These are phyloP conservation scores for Trametes cinnabarina DNA, from an alignment of 768 basidiomycete species.

Conservation along the genomic window DNA sequence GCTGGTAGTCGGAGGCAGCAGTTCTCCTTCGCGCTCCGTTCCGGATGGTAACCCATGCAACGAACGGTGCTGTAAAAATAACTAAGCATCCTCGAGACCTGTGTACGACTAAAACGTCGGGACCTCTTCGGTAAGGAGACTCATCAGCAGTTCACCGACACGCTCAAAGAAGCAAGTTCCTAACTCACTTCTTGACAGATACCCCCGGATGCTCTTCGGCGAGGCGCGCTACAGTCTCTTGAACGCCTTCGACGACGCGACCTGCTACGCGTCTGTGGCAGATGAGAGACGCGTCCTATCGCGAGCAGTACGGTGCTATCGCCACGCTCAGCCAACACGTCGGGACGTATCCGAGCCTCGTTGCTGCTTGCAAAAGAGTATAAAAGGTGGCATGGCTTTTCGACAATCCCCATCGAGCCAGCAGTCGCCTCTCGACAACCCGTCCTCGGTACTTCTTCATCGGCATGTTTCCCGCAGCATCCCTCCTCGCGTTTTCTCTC, in stretches of 20 bases:
- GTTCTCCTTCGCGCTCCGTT: not conserved
- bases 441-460: slow-evolving; percentile 4
- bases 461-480: slow-evolving; percentile 29
- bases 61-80: not conserved
- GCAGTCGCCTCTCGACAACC: slow-evolving; percentile 15
- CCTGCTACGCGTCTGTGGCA: not conserved
- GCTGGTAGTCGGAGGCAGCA: slow-evolving; percentile 7
- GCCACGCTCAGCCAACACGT: not conserved
- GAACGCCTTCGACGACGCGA: slow-evolving; percentile 10
- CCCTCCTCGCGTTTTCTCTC: slow-evolving; percentile 30
- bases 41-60: not conserved
- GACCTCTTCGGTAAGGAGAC: slow-evolving; percentile 1
- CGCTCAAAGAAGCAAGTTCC: not conserved
- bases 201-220: slow-evolving; percentile 10
- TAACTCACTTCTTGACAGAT: not conserved
- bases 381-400: not conserved
- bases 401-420: slow-evolving; percentile 15
- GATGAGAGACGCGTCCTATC: not conserved
- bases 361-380: not conserved
- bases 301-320: not conserved
- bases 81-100: not conserved
- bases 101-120: not conserved
- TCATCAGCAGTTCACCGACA: slow-evolving; percentile 4
- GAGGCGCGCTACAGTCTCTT: not conserved
- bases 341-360: not conserved